Base-by-base conservation (phyloP, 2,329 filamentous ascomycete species). In the Orbilia quercus region DNA sequence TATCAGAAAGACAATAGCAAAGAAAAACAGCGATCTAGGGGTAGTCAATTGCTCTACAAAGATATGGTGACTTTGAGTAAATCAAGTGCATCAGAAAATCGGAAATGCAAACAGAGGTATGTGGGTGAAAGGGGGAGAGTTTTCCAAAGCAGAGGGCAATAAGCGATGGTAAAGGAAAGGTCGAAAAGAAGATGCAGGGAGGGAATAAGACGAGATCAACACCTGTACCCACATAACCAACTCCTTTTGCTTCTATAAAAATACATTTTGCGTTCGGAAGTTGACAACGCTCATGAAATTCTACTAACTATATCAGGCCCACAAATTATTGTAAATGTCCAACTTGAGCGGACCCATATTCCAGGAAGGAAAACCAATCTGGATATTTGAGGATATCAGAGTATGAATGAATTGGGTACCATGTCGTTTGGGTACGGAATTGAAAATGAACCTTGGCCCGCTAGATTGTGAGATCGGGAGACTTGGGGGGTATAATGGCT, bases 161-260 rank as follows among this genome's bases (percentile, higher is more conserved):
- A 9, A 31, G 28, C 9, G 5, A 31, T 31, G 9, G 28, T n/a
- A 22, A 42, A 38, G 7, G 28, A 44, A 23, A 53, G 54, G 22
- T 9, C 36, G 40, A 42, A 40, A 38, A 45, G 34, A 45, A 53
- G 16, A 55, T 38, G 48, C 18, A 36, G 14, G 31, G 20, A 51
- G 16, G 31, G 23, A 63, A 59, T n/a, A 34, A 64, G 44, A 55
- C 34, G 38, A 42, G 54, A 62, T 54, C 22, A 72, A 72, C 67
- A 72, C 67, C 67, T 44, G 58, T 54, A 64, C 67, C 67, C 59
- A 58, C 59, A 65, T 59, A 54, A 72, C 67, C 67, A 72, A 65
- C 67, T 72, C 67, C 67, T 72, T 62, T 72, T 65, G 53, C 67
- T 62, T 72, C 67, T 72, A 72, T 72, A 65, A 72, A 70, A 72